phyloP scores from a whole-genome alignment of 164 flowering plant species.

The Warburgia ugandensis region DNA sequence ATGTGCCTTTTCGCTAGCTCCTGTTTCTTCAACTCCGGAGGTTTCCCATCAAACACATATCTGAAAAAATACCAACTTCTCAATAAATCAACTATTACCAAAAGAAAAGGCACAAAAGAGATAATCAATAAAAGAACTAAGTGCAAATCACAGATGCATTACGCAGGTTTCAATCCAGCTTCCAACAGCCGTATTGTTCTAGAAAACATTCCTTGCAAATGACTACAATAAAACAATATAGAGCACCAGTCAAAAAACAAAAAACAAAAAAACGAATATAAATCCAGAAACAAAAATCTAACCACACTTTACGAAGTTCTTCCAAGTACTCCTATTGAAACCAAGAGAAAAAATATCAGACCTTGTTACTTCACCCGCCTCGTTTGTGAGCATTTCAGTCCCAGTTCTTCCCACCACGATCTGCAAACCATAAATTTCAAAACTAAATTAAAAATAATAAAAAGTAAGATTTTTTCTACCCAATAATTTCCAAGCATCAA shows the following conservation, averaged over 20 bases:
- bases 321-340: neutral
- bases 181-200: conserved; percentile 92
- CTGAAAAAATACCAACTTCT: too few species aligned
- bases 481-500: too few species aligned
- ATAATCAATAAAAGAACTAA: neutral
- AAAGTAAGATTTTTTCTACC: neutral
- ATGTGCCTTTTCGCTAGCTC: conserved; percentile 79
- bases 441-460: neutral
- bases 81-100: neutral
- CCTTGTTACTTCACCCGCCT: conserved; percentile 98
- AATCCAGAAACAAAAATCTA: neutral
- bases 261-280: neutral
- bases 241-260: conserved; percentile 1
- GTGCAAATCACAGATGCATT: conserved; percentile 13
- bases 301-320: neutral
- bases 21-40: conserved; percentile 88
- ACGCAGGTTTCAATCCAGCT: conserved; percentile 95
- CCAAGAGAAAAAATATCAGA: conserved; percentile 10
- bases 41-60: conserved; percentile 91
- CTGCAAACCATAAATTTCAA: conserved; percentile 21
- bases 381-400: conserved; percentile 89
- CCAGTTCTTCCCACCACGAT: conserved; percentile 95
- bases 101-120: neutral
- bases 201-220: conserved; percentile 89
- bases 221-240: conserved; percentile 35